phyloP scores from a whole-genome alignment of 805 yeast species.

The Kluyveromyces aestuarii region DNA sequence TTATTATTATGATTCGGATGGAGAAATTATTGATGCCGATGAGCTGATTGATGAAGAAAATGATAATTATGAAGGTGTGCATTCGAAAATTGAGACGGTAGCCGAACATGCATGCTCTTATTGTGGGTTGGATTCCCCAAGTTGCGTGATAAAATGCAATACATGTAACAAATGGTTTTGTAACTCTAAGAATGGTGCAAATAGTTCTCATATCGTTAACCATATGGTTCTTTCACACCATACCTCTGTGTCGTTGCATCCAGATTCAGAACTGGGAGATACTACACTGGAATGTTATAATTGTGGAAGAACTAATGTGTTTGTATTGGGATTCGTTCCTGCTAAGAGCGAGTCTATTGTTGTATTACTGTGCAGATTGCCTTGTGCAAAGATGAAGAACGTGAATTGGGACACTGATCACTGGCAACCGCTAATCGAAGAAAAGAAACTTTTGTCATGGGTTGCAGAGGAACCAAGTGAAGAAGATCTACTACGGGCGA shows the following conservation, averaged over 20 bases:
- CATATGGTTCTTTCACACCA: slow-evolving; percentile 80
- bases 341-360: slow-evolving; percentile 83
- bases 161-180: slow-evolving; percentile 85
- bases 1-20: not conserved
- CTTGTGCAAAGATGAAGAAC: slow-evolving; percentile 74
- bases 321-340: slow-evolving; percentile 75
- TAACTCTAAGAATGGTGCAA: slow-evolving; percentile 51
- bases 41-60: not conserved
- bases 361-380: slow-evolving; percentile 77
- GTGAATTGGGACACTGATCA: slow-evolving; percentile 77
- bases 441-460: slow-evolving; percentile 74
- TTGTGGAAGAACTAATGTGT: slow-evolving; percentile 77
- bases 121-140: slow-evolving; percentile 62
- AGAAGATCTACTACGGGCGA: slow-evolving; percentile 48
- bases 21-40: not conserved
- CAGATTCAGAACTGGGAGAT: slow-evolving; percentile 79
- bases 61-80: not conserved
- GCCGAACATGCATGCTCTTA: slow-evolving; percentile 47
- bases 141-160: slow-evolving; percentile 66
- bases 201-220: slow-evolving; percentile 74
- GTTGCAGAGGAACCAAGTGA: slow-evolving; percentile 63
- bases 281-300: slow-evolving; percentile 81
- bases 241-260: slow-evolving; percentile 63
- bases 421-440: slow-evolving; percentile 82
- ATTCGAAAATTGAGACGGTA: not conserved